These are phyloP conservation scores for Aspergillus versicolor DNA, from an alignment of 2,329 filamentous ascomycete genomes.

Conservation along the genomic window DNA sequence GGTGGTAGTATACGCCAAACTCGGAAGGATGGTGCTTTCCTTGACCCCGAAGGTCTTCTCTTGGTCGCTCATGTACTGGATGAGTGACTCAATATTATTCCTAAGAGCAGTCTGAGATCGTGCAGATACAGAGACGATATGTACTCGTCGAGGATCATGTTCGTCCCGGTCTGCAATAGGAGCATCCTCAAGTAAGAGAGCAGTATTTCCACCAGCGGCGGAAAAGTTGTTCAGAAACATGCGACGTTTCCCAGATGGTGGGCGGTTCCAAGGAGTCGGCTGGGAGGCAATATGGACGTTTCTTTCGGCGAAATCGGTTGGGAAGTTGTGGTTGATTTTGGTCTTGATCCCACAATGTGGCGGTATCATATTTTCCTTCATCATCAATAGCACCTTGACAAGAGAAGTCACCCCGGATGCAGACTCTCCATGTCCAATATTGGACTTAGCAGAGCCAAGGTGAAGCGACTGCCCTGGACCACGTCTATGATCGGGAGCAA, in stretches of 20 bases:
- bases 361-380: slow-evolving; percentile 34
- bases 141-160: slow-evolving; percentile 55
- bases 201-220: slow-evolving; percentile 70
- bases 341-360: slow-evolving; percentile 39
- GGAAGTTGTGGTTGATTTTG: slow-evolving; percentile 48
- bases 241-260: slow-evolving; percentile 33
- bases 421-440: slow-evolving; percentile 64
- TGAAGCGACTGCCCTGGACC: slow-evolving; percentile 49
- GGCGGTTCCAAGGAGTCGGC: slow-evolving; percentile 38
- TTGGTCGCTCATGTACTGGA: slow-evolving; percentile 47
- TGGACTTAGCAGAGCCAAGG: slow-evolving; percentile 64
- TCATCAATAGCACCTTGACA: slow-evolving; percentile 41
- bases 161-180: slow-evolving; percentile 38
- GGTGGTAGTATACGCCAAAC: slow-evolving; percentile 67
- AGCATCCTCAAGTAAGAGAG: slow-evolving; percentile 63
- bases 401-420: slow-evolving; percentile 54
- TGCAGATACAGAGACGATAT: slow-evolving; percentile 60
- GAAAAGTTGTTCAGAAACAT: slow-evolving; percentile 66
- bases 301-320: slow-evolving; percentile 42
- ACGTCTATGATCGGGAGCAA: slow-evolving; percentile 53
- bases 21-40: slow-evolving; percentile 40
- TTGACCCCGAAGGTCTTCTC: slow-evolving; percentile 36
- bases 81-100: slow-evolving; percentile 57
- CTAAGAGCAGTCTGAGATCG: slow-evolving; percentile 41
- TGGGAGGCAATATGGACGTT: slow-evolving; percentile 50